A percentile compares a stretch with the other conserved stretches of the same genome.
Conservation (phyloP, 768 basidiomycete genomes). For the Suillus lakei region DNA sequence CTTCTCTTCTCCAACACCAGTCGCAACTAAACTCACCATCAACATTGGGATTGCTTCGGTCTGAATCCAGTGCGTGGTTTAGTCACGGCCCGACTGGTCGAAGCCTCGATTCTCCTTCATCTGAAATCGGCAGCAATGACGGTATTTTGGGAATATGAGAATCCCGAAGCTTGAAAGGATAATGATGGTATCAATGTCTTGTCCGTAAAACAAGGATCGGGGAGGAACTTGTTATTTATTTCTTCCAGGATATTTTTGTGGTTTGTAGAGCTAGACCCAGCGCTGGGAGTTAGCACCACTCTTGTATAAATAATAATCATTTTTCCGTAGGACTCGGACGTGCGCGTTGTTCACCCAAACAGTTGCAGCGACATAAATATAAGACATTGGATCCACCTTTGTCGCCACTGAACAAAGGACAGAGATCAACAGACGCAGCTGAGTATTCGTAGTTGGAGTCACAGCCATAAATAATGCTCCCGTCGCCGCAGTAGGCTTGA, state of each 20-base stretch:
- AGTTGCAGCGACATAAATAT: too few relatives aligned
- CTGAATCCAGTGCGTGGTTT: slow-evolving; percentile 15
- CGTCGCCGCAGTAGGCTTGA: slow-evolving; percentile 75
- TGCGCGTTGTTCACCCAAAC: too few relatives aligned
- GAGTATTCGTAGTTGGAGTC: slow-evolving; percentile 75
- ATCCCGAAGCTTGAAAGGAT: slow-evolving; percentile 60
- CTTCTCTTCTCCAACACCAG: slow-evolving; percentile 62
- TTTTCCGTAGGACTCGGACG: slow-evolving; percentile 81
- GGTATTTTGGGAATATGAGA: background rate
- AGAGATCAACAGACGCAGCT: slow-evolving; percentile 33
- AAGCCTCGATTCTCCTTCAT: slow-evolving; percentile 78
- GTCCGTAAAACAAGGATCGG: slow-evolving; percentile 51
- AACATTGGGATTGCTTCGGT: background rate
- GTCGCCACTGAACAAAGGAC: slow-evolving; percentile 65
- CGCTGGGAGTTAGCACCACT: background rate
- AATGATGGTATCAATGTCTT: slow-evolving; percentile 73
- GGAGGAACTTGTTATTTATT: slow-evolving; percentile 66
- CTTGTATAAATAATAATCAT: slow-evolving; percentile 22
- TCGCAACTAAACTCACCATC: slow-evolving; percentile 31
- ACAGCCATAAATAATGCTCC: slow-evolving; percentile 79
- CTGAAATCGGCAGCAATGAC: background rate
- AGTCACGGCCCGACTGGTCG: slow-evolving; percentile 58
- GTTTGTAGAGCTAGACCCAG: slow-evolving; percentile 59
- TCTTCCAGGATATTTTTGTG: slow-evolving; percentile 63
- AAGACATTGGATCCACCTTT: slow-evolving; percentile 67